Base-by-base conservation (phyloP, 2,329 filamentous ascomycete species). In the Trichophyton verrucosum region DNA sequence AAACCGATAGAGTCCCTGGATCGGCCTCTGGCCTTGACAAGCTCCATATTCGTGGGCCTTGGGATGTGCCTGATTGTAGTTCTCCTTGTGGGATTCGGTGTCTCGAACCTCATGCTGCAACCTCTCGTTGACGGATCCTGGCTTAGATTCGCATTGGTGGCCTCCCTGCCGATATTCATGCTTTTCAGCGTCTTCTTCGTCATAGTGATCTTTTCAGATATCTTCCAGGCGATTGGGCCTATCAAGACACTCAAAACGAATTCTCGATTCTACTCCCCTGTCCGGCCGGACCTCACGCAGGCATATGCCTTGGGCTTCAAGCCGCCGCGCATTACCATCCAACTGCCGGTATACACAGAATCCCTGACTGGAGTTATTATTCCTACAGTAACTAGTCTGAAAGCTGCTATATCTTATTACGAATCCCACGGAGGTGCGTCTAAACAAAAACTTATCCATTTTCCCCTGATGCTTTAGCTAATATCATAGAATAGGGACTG, bases 301-400 rank as follows among this genome's bases (percentile, higher is more conserved):
- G 64, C 64, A 2, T 65, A 65, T 51, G 59, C 65, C 40, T 24
- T 64, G 2, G 65, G 65, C 38, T 66, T 66, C 57, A 63, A 58
- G 33, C 62, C 62, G 13, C 38, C 80, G 78, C 66, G 75, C 15
- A 64, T 82, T 62, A 92, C 88, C 2, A 87, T 95, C 47, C 89
- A 95, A 70, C 91, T 88, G 71, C 89, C 89, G 3, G 88, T 95
- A 0, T 95, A 94, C 77, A 94, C 92, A 72, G 89, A 95, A 72
- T 88, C 89, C 65, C 79, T 95, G 2, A 76, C 76, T 40, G 83
- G 79, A 63, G 89, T 95, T 68, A 83, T 84, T 64, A 74, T 76
- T 53, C 81, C 82, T 0, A 84, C 81, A 0, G 77, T 84, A 49
- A 74, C 77, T 20, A 82, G 80, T 2, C 70, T 84, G 38, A 82